phyloP scores from a whole-genome alignment of 257 asterid genomes.

The Primulina huaijiensis region DNA sequence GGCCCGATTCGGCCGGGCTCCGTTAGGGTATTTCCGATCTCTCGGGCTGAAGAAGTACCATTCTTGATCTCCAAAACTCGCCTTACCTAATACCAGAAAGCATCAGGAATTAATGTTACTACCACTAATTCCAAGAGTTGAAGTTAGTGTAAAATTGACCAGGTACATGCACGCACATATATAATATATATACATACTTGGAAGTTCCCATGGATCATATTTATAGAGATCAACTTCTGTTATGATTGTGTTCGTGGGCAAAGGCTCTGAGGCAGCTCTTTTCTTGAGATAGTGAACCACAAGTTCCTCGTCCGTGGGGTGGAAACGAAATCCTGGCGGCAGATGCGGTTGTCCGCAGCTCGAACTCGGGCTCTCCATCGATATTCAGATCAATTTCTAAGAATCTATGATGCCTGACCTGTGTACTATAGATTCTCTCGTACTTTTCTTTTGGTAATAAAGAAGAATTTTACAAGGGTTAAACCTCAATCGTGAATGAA shows the following conservation, averaged over 20 bases:
- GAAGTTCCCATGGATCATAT: constrained; percentile 54
- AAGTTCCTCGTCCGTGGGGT: constrained; percentile 54
- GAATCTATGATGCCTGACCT: no score
- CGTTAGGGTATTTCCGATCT: constrained; percentile 45
- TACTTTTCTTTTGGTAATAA: background rate
- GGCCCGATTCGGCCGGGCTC: constrained; percentile 45
- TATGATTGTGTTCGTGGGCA: constrained; percentile 38
- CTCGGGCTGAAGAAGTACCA: constrained; percentile 52
- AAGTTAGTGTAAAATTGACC: no score
- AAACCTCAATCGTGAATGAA: background rate
- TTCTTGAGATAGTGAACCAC: constrained; percentile 47
- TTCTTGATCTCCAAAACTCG: constrained; percentile 46
- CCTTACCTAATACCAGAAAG: constrained; percentile 35
- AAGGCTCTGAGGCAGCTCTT: constrained; percentile 36
- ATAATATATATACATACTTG: constrained; percentile 26
- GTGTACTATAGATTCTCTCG: background rate
- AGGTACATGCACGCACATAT: background rate
- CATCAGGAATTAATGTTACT: background rate
- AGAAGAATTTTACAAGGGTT: background rate
- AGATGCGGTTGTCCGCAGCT: constrained; percentile 36
- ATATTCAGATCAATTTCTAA: background rate
- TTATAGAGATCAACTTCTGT: constrained; percentile 46
- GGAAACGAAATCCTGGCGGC: constrained; percentile 52
- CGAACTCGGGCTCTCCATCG: constrained; percentile 39
- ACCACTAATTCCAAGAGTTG: no score